A percentile compares a stretch with the other conserved stretches of the same genome.
These are phyloP conservation scores for Elongisporangium anandrum DNA, from an alignment of 352 stramenopile genomes.

Conservation along the genomic window DNA sequence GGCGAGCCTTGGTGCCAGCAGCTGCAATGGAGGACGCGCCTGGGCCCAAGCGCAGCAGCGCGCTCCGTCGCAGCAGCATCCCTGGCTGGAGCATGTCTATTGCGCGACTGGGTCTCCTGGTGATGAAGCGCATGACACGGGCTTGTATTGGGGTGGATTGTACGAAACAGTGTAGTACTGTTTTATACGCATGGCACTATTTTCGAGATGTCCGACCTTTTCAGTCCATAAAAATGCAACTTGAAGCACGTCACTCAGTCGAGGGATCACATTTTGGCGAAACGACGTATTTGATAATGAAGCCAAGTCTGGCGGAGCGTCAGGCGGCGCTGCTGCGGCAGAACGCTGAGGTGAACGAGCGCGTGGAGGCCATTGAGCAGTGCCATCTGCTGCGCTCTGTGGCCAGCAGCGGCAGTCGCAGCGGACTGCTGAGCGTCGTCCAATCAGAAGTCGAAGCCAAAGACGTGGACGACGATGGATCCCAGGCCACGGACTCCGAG, in stretches of 20 bases:
- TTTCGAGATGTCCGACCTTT: neutral
- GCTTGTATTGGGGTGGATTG: neutral
- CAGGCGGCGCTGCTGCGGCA: slow-evolving; percentile 57
- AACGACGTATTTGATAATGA: slow-evolving; percentile 22
- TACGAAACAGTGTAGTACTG: neutral
- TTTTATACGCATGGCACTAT: neutral
- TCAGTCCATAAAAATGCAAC: neutral
- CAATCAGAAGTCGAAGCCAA: slow-evolving; percentile 1
- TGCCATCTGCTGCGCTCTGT: slow-evolving; percentile 4
- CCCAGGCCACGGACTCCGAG: neutral
- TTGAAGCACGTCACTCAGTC: neutral
- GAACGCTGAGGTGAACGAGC: slow-evolving; percentile 60
- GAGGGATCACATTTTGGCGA: neutral
- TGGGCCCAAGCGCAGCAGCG: neutral
- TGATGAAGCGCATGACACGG: neutral
- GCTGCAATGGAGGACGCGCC: neutral
- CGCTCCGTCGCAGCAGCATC: neutral
- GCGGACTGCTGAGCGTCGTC: slow-evolving; percentile 10
- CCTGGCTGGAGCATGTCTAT: neutral
- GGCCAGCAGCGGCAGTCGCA: slow-evolving; percentile 30
- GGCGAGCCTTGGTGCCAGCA: neutral
- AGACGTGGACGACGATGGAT: neutral
- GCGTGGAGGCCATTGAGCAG: slow-evolving; percentile 63
- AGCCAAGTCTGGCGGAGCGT: slow-evolving; percentile 49
- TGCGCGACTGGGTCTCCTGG: neutral